Evolutionary conservation across 2,329 filamentous ascomycete genomes (phyloP), one percentile per base, ranked within the genome.

Genomic region (Rutstroemia sp.): DNA sequence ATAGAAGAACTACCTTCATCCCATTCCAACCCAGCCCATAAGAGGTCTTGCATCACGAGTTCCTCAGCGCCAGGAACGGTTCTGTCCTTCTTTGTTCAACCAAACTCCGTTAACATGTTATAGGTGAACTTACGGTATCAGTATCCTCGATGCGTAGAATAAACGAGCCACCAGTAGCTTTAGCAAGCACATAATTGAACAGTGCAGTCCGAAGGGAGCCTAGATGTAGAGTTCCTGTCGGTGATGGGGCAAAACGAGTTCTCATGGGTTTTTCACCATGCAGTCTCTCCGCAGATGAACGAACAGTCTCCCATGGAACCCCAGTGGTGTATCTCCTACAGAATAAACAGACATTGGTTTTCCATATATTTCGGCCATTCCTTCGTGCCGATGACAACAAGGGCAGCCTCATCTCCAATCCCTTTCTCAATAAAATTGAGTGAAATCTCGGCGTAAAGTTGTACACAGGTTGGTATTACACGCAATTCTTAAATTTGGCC

Each of bases 131-230:
- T 72, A 91, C 88, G 78, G 89, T 88, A 72, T 97, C 94, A 4
- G 94, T 99, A 70, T 99, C 94, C 74, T 99, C 94, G 61, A 99
- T 84, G 9, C 94, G 84, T 50, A 99, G 75, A 10, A 99, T 73
- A 66, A 99, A 99, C 69, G 95, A 87, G 6, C 94, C 94, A 4
- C 87, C 86, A 0, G 94, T 96, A 2, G 87, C 83, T 66, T 86
- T 88, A 0, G 94, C 92, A n/a, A 95, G 78, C 4, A 99, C 76
- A 64, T 92, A 96, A 67, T 96, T 97, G 75, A 91, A 97, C n/a
- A 99, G 73, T 0, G 95, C 95, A 0, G 94, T 99, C 57, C 94
- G 80, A 38, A 99, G 72, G 0, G 92, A 96, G 4, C 94, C 94
- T 12, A 99, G 77, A 72, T 99, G 94, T 23, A 99, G 78, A 66